A percentile compares a stretch with the other conserved stretches of the same genome.
Conservation (phyloP, 768 basidiomycete genomes). For the Termitomyces sp. region DNA sequence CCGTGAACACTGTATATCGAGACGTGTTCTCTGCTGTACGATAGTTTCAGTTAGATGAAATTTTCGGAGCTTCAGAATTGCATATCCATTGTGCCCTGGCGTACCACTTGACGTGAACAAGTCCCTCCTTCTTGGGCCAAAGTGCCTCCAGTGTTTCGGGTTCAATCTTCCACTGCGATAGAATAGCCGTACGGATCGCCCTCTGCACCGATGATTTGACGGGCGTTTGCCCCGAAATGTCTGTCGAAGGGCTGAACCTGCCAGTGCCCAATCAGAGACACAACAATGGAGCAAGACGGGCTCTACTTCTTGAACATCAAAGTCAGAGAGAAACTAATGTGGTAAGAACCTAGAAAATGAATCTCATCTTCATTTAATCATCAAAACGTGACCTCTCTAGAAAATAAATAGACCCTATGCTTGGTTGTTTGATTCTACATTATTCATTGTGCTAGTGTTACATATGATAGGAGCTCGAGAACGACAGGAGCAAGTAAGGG, state of each 20-base stretch:
- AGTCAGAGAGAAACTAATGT: slow-evolving; percentile 2
- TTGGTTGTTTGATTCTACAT: slow-evolving; percentile 28
- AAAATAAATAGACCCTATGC: background rate
- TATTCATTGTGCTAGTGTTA: slow-evolving; percentile 36
- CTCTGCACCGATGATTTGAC: slow-evolving; percentile 94
- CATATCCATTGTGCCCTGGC: no score
- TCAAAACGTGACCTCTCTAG: slow-evolving; percentile 9
- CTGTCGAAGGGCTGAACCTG: slow-evolving; percentile 69
- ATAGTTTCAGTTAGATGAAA: slow-evolving; percentile 6
- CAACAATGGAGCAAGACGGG: slow-evolving; percentile 3
- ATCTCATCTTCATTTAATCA: background rate
- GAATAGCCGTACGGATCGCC: slow-evolving; percentile 70
- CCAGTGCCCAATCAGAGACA: slow-evolving; percentile 4
- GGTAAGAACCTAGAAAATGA: background rate
- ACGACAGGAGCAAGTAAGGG: slow-evolving; percentile 16
- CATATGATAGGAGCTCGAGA: slow-evolving; percentile 32
- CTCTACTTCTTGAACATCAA: slow-evolving; percentile 74
- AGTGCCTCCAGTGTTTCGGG: slow-evolving; percentile 81
- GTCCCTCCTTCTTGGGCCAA: slow-evolving; percentile 98
- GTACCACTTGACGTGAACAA: slow-evolving; percentile 89
- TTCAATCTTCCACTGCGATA: slow-evolving; percentile 81
- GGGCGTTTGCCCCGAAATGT: slow-evolving; percentile 85
- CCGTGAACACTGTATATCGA: slow-evolving; percentile 87
- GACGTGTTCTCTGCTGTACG: slow-evolving; percentile 84
- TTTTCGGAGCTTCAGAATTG: no score